Conservation (phyloP, 805 yeast species). For the Cyberlindnera maritima region DNA sequence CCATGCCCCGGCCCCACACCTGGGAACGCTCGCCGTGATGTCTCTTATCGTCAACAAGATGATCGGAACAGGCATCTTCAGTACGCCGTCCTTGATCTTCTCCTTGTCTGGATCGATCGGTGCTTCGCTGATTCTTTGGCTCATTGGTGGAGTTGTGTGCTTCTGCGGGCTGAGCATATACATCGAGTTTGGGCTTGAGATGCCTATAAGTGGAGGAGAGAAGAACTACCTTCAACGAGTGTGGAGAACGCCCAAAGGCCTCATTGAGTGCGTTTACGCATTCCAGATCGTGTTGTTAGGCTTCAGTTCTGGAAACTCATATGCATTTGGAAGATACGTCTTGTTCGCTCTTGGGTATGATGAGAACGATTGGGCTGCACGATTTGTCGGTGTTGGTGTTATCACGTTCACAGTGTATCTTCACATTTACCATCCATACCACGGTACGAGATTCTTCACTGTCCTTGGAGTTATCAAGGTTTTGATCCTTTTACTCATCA, state of each 20-base stretch:
- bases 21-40: conserved; percentile 24
- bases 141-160: conserved; percentile 60
- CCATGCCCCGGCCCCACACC: conserved; percentile 15
- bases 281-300: conserved; percentile 56
- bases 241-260: conserved; percentile 49
- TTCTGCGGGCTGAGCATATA: conserved; percentile 53
- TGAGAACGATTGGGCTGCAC: conserved; percentile 35
- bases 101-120: conserved; percentile 59
- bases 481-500: conserved; percentile 46
- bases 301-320: conserved; percentile 60
- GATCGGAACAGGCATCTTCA: conserved; percentile 74
- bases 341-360: conserved; percentile 40
- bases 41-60: conserved; percentile 58
- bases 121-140: conserved; percentile 52
- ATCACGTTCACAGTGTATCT: conserved; percentile 45
- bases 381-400: conserved; percentile 48
- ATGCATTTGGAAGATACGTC: conserved; percentile 62
- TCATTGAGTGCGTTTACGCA: conserved; percentile 48
- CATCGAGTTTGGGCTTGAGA: conserved; percentile 62
- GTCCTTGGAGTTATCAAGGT: conserved; percentile 54
- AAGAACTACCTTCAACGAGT: conserved; percentile 63
- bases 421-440: conserved; percentile 47
- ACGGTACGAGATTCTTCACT: conserved; percentile 51
- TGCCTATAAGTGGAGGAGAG: conserved; percentile 69
- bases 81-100: conserved; percentile 64